Conservation (phyloP, 306 rosid genomes). For the Glycyrrhiza uralensis region DNA sequence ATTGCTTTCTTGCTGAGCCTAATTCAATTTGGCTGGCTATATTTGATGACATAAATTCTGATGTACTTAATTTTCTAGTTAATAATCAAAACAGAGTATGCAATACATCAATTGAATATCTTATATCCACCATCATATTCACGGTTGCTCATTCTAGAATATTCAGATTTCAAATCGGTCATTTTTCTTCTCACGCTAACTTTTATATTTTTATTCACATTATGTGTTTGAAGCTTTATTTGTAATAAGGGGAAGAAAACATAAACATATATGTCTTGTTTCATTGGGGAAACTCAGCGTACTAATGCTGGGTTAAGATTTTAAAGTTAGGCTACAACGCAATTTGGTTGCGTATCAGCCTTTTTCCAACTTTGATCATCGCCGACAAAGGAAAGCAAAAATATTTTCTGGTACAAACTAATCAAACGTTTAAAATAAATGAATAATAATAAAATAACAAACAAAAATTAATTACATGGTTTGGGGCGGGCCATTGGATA, state of each 20-base stretch:
- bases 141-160: no score
- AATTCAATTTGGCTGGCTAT: not conserved
- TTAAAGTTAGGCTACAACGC: not conserved
- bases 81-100: not conserved
- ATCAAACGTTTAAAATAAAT: no score
- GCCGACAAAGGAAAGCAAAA: not conserved
- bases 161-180: not conserved
- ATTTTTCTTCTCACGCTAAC: not conserved
- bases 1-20: slow-evolving; percentile 1
- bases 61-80: not conserved
- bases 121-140: not conserved
- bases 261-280: not conserved
- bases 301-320: not conserved
- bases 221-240: not conserved
- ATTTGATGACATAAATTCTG: not conserved
- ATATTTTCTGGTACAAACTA: not conserved
- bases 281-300: not conserved
- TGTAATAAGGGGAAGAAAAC: not conserved
- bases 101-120: not conserved
- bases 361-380: not conserved
- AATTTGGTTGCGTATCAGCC: not conserved
- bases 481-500: no score
- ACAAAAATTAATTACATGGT: no score
- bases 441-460: no score
- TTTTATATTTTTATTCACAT: not conserved